phyloP scores from a whole-genome alignment of 2,329 filamentous ascomycete species.

The Stagonosporopsis rhizophila region DNA sequence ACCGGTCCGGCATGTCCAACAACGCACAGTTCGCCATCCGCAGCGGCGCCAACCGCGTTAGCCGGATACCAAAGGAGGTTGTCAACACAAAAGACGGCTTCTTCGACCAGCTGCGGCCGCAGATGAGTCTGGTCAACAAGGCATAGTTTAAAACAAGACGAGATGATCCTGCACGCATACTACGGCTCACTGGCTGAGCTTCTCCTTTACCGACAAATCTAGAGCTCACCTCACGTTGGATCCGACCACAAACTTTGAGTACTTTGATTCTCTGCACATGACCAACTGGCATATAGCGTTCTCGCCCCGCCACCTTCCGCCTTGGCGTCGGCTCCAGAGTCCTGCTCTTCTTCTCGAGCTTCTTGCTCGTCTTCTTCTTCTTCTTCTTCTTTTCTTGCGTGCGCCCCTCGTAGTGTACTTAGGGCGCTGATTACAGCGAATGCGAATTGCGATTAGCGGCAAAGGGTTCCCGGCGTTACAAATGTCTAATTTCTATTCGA shows the following conservation, averaged over 20 bases:
- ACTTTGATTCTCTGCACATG: conserved; percentile 16
- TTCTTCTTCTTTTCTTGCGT: conserved; percentile 3
- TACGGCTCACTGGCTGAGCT: conserved; percentile 45
- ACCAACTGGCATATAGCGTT: too few species aligned
- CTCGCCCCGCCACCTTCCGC: too few species aligned
- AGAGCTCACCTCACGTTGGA: conserved; percentile 38
- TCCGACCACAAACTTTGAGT: too few species aligned
- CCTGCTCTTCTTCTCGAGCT: too few species aligned
- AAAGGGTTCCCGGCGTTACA: conserved; percentile 11
- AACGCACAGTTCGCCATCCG: conserved; percentile 74
- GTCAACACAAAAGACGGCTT: conserved; percentile 79
- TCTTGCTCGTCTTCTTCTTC: not conserved
- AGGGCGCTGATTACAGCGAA: conserved; percentile 11
- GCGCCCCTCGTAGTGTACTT: conserved; percentile 20
- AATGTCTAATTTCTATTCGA: conserved; percentile 20
- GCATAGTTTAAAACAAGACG: conserved; percentile 32
- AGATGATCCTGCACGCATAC: conserved; percentile 4
- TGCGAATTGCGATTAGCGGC: conserved; percentile 21
- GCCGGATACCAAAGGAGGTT: conserved; percentile 79
- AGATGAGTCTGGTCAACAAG: conserved; percentile 58
- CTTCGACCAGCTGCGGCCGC: conserved; percentile 63
- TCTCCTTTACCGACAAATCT: conserved; percentile 17
- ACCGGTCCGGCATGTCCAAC: conserved; percentile 78
- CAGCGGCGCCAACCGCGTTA: conserved; percentile 83
- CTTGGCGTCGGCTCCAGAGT: too few species aligned